These are phyloP conservation scores for Melanogaster broomeanus DNA, from an alignment of 768 basidiomycete species.

Conservation along the genomic window DNA sequence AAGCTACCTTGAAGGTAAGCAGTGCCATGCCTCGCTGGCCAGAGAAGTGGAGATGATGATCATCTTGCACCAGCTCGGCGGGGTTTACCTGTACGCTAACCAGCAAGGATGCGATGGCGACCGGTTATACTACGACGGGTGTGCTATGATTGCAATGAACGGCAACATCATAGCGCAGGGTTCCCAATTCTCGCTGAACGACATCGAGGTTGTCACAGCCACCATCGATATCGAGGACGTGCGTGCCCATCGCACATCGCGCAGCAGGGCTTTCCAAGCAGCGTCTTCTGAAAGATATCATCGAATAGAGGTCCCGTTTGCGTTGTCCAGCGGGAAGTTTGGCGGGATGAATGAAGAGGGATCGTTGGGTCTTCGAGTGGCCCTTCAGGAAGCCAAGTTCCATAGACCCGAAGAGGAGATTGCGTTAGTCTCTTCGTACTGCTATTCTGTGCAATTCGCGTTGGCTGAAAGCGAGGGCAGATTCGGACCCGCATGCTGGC, in stretches of 20 bases:
- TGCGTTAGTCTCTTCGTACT: constrained; percentile 59
- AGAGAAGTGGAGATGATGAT: neutral
- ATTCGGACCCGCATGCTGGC: constrained; percentile 96
- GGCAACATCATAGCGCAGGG: constrained; percentile 93
- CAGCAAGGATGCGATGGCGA: constrained; percentile 99
- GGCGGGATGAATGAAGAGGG: constrained; percentile 60
- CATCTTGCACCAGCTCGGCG: constrained; percentile 69
- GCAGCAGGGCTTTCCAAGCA: constrained; percentile 89
- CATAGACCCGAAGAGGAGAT: constrained; percentile 96
- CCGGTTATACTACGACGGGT: constrained; percentile 96
- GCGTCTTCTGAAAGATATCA: constrained; percentile 73
- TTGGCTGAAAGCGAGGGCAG: constrained; percentile 41
- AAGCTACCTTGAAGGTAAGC: constrained; percentile 89
- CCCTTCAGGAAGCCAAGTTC: constrained; percentile 43
- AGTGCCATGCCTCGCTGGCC: neutral
- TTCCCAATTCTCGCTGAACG: constrained; percentile 92
- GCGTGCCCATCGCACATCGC: constrained; percentile 81
- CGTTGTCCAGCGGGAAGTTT: constrained; percentile 75
- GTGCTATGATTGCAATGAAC: constrained; percentile 94
- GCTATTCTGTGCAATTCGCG: neutral
- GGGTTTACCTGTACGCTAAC: constrained; percentile 96
- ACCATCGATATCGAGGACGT: constrained; percentile 98
- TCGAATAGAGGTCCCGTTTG: constrained; percentile 79
- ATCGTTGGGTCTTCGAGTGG: constrained; percentile 49
- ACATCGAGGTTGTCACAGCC: constrained; percentile 95